Evolutionary conservation across 352 stramenopile species (phyloP), one percentile per base, ranked within the genome.

Genomic region (Globisporangium ultimum): DNA sequence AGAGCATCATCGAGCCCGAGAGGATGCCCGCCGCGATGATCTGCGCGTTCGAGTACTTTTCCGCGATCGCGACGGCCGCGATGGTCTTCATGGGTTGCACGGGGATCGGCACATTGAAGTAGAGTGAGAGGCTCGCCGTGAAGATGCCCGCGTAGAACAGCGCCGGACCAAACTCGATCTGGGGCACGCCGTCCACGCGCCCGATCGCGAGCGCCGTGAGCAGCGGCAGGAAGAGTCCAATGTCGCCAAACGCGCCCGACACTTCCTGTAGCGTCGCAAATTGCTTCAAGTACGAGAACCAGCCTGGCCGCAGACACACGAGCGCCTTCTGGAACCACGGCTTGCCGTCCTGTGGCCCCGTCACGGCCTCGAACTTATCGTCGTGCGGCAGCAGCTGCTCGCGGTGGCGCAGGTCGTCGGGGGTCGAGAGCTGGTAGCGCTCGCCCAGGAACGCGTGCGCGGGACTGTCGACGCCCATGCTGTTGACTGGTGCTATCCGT

Each of bases 21-120:
- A 93, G 70, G 48, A 98, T 81, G 1, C 93, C 92, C 1, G 93
- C 89, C 9, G 89, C 84, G 13, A 94, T 78, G 42, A 97, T 94
- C 63, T 90, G 69, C 42, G 66, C 66, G 53, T 89, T 84, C 32
- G 82, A 70, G 46, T 87, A 77, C 50, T 91, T 85, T 43, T 95
- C 86, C 20, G 86, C 73, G 45, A 98, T 87, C 13, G 89, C 94
- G 20, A 97, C 87, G 11, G 92, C 89, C 5, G 90, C 73, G 54
- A 98, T 97, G 15, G 87, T 93, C 72, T 98, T 98, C 94, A 98
- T 98, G 14, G 94, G 94, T 68, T 98, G 94, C 20, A 98, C 87
- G n/a, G 88, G 91, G 71, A 98, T 98, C 46, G 94, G 94, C 34
- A 97, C 67, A 61, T 97, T 91, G 76, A 95, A 97, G 47, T 87